A percentile compares a stretch with the other conserved stretches of the same genome.
These are phyloP conservation scores for Russula ochroleuca DNA, from an alignment of 768 basidiomycete species.

Conservation along the genomic window DNA sequence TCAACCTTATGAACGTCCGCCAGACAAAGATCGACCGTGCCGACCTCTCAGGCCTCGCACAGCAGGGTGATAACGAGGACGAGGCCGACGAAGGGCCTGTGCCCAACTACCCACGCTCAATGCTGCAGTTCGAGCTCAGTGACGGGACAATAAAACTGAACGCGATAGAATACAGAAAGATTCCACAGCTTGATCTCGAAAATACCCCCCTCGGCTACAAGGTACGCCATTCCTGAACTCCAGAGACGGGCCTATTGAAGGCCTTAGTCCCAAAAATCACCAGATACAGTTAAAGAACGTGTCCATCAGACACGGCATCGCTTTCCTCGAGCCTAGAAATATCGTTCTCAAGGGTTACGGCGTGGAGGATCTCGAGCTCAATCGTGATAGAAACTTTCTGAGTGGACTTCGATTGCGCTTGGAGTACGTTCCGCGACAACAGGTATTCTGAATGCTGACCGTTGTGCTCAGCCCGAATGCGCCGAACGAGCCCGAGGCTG, in stretches of 20 bases:
- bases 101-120: conserved; percentile 76
- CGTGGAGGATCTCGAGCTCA: conserved; percentile 61
- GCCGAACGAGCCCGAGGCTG: conserved; percentile 4
- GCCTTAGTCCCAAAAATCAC: background rate
- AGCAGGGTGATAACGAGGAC: conserved; percentile 45
- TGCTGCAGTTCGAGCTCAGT: conserved; percentile 69
- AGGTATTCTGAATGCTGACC: background rate
- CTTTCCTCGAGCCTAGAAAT: conserved; percentile 69
- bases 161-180: conserved; percentile 72
- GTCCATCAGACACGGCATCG: conserved; percentile 61
- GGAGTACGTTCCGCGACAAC: conserved; percentile 44
- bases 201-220: conserved; percentile 81
- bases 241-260: background rate
- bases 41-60: conserved; percentile 43
- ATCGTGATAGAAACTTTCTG: conserved; percentile 57
- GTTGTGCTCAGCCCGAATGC: conserved; percentile 17
- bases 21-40: conserved; percentile 58
- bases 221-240: conserved; percentile 38
- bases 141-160: conserved; percentile 68
- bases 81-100: conserved; percentile 67
- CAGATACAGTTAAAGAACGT: conserved; percentile 72
- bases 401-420: conserved; percentile 57
- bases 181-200: conserved; percentile 65
- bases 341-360: conserved; percentile 56
- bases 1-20: conserved; percentile 66